Evolutionary conservation across 495 filamentous ascomycete species (phyloP), one percentile per base, ranked within the genome.

Genomic region (Haplographium delicatum): DNA sequence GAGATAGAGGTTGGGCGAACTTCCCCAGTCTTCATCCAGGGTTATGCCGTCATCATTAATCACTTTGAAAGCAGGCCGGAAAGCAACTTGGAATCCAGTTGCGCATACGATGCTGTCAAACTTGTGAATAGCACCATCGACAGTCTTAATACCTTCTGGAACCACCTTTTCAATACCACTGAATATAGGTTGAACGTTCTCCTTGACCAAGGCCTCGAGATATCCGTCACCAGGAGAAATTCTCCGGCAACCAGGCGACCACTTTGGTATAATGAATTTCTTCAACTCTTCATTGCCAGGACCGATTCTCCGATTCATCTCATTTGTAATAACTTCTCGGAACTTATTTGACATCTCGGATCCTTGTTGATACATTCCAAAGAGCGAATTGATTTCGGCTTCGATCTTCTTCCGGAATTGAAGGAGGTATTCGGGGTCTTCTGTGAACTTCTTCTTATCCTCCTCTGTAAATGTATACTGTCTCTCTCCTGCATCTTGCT

Each of bases 141-240:
- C 62, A 0, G 77, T 80, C 40, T 76, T 63, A 50, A 85, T 78
- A 2, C 78, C 79, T 3, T 65, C 80, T 30, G 68, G 69, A 0
- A 78, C 83, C 56, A 86, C 79, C 7, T 67, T 63, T 43, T 73
- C 58, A 61, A 86, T 86, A 19, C 58, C 67, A 0, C 67, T 72
- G 38, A 67, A 68, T 58, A 83, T 76, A 43, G 78, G 77, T 46
- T 67, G 65, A 19, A 81, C 78, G 50, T 86, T 86, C 13, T 73
- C 68, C 55, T 81, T 69, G 2, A 71, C 65, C 44, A 88, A 63
- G 5, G 84, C 76, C 52, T 87, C 84, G 13, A 88, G 72, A 60
- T 87, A 88, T 0, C 81, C 82, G 6, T 80, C 78, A 0, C 83
- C 84, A 1, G 84, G 84, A 0, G 84, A 87, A 0, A 85, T 68